These are phyloP conservation scores for Saturnispora galanensis DNA, from an alignment of 805 yeast species.

Conservation along the genomic window DNA sequence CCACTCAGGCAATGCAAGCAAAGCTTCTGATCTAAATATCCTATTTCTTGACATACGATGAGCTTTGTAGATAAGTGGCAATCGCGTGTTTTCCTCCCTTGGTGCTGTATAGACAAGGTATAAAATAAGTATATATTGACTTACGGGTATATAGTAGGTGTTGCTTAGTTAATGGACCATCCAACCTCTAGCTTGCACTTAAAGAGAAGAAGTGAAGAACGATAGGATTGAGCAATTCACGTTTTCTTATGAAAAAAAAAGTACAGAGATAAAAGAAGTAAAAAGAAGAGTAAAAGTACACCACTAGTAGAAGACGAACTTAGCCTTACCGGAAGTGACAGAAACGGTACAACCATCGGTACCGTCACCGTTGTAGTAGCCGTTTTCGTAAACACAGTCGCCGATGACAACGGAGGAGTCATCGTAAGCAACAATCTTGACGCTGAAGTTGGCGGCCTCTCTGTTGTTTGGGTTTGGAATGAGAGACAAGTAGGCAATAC, in stretches of 20 bases:
- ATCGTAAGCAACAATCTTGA: slow-evolving; percentile 32
- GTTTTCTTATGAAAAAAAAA: background rate
- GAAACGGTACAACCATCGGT: slow-evolving; percentile 74
- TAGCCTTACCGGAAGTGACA: slow-evolving; percentile 28
- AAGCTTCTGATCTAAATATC: too few species aligned
- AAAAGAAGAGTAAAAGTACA: background rate
- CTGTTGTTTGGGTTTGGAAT: slow-evolving; percentile 92
- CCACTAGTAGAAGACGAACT: slow-evolving; percentile 24
- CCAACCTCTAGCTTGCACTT: too few species aligned
- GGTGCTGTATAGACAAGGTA: too few species aligned
- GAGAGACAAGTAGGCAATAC: slow-evolving; percentile 73
- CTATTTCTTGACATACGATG: too few species aligned
- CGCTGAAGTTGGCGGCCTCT: slow-evolving; percentile 46
- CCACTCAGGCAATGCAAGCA: too few species aligned
- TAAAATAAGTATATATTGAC: too few species aligned
- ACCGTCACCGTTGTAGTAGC: slow-evolving; percentile 43
- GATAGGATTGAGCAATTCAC: background rate
- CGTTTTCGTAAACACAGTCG: slow-evolving; percentile 34
- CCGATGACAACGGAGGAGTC: slow-evolving; percentile 31
- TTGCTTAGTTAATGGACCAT: too few species aligned
- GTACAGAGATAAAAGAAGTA: background rate
- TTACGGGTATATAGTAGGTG: too few species aligned
- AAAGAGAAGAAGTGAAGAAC: too few species aligned
- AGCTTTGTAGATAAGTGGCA: too few species aligned
- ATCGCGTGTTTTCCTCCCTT: too few species aligned